phyloP scores from a whole-genome alignment of 441 rosid genomes.

The Theobroma grandiflorum region DNA sequence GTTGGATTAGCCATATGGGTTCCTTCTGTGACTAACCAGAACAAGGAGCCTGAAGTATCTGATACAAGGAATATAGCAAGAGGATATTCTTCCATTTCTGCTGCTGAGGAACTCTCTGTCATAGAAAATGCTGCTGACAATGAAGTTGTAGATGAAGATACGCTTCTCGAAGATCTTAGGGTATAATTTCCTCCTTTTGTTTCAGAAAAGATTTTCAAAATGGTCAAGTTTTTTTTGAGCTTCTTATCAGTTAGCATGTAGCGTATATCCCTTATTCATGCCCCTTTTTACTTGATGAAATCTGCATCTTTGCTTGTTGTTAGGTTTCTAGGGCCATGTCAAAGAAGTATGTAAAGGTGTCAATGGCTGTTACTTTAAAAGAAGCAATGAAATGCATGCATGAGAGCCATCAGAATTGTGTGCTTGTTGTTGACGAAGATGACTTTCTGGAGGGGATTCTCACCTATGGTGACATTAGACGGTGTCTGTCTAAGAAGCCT shows the following conservation, averaged over 20 bases:
- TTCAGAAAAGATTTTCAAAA: slow-evolving; percentile 18
- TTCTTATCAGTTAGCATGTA: slow-evolving; percentile 13
- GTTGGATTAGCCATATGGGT: slow-evolving; percentile 99
- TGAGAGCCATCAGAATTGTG: slow-evolving; percentile 73
- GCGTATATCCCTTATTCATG: background rate
- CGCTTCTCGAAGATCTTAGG: slow-evolving; percentile 75
- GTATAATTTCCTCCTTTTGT: slow-evolving; percentile 36
- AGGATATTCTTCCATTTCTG: slow-evolving; percentile 79
- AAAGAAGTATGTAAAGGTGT: slow-evolving; percentile 72
- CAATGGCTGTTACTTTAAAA: slow-evolving; percentile 59
- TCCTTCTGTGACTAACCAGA: slow-evolving; percentile 89
- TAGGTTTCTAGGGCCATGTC: slow-evolving; percentile 87
- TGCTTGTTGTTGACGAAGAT: slow-evolving; percentile 75
- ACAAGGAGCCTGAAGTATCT: slow-evolving; percentile 71
- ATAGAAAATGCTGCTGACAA: slow-evolving; percentile 58
- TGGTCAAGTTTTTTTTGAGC: background rate
- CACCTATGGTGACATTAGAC: slow-evolving; percentile 80
- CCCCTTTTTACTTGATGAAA: background rate
- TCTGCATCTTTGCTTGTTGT: slow-evolving; percentile 22
- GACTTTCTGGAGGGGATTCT: slow-evolving; percentile 83
- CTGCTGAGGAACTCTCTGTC: slow-evolving; percentile 67
- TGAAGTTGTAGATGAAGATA: slow-evolving; percentile 65
- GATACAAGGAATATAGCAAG: slow-evolving; percentile 59
- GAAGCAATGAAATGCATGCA: slow-evolving; percentile 81
- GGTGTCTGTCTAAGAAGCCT: slow-evolving; percentile 54